A percentile compares a stretch with the other conserved stretches of the same genome.
phyloP scores from a whole-genome alignment of 371 early-diverging fungal species.

The Sanchytrium tribonematis region DNA sequence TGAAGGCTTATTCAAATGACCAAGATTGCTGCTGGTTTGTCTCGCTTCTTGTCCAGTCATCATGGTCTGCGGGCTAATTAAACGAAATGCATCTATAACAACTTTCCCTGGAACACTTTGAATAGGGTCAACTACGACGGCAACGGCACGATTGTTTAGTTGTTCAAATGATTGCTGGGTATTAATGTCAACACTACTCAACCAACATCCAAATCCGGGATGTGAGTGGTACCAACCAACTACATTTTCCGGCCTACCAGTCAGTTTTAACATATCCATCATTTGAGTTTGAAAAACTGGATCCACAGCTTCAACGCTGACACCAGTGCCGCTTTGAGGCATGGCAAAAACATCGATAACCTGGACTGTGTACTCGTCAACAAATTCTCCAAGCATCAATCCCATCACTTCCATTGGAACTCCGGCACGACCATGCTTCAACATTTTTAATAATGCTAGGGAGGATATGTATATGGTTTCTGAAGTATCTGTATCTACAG shows the following conservation, averaged over 20 bases:
- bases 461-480: slow-evolving; percentile 98
- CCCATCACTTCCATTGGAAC: slow-evolving; percentile 99
- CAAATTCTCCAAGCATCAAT: slow-evolving; percentile 98
- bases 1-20: slow-evolving; percentile 93
- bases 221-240: slow-evolving; percentile 99
- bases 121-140: slow-evolving; percentile 99
- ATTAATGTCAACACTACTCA: slow-evolving; percentile 95
- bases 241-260: slow-evolving; percentile 97
- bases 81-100: slow-evolving; percentile 98
- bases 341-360: slow-evolving; percentile 99
- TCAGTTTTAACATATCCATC: slow-evolving; percentile 98
- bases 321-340: slow-evolving; percentile 99
- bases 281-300: slow-evolving; percentile 99
- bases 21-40: slow-evolving; percentile 96
- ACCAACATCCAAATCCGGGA: slow-evolving; percentile 99
- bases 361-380: slow-evolving; percentile 97
- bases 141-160: slow-evolving; percentile 85
- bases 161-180: slow-evolving; percentile 96
- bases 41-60: slow-evolving; percentile 89
- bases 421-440: slow-evolving; percentile 90
- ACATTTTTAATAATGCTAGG: slow-evolving; percentile 87
- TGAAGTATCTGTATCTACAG: slow-evolving; percentile 78
- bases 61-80: slow-evolving; percentile 67
- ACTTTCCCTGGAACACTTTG: slow-evolving; percentile 99
- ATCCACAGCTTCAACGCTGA: slow-evolving; percentile 98